Evolutionary conservation across 768 basidiomycete genomes (phyloP), one percentile per base, ranked within the genome.

Genomic region (Lactifluus echinatus): DNA sequence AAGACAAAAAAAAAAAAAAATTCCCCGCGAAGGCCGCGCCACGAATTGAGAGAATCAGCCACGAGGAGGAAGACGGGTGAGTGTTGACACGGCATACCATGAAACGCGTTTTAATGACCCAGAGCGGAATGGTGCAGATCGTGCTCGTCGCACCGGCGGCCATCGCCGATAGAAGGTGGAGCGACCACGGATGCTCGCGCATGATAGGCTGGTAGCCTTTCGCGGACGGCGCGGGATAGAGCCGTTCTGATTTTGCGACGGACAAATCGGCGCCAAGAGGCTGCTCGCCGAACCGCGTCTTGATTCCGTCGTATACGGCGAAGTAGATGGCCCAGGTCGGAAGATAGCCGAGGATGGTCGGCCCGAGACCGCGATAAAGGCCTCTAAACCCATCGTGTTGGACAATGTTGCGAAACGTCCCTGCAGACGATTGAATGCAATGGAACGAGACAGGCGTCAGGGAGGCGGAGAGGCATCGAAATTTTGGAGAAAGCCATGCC

Each of bases 291-390:
- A 92, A 88, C 47, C 76, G 73, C 14, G 79, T 80, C 77, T 98
- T 98, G 72, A 97, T 89, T 57, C 88, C 84, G 73, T 99, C 96
- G 73, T 98, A 98, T 24, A 98, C 92, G 21, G 93, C 84, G 71
- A 98, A 98, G 71, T 97, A 98, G 65, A 98, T 98, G 24, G 93
- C 96, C 96, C 94, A 98, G 2, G 95, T 98, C 21, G 96, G 96
- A 39, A 98, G 81, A 73, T 99, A 98, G 14, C 96, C 96, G 8
- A 94, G 79, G 55, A 99, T 80, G 19, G 96, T 99, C 14, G 96
- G 96, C 19, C 95, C 94, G 19, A 99, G 79, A n/a, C 96, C 96
- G 40, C 96, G 83, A 72, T 99, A 99, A 59, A 97, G 76, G 14
- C 96, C 96, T 54, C 87, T 82, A 50, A 96, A 62, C 14, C 96